Conservation (phyloP, 2,329 filamentous ascomycete genomes). For the Helminthosporium solani region DNA sequence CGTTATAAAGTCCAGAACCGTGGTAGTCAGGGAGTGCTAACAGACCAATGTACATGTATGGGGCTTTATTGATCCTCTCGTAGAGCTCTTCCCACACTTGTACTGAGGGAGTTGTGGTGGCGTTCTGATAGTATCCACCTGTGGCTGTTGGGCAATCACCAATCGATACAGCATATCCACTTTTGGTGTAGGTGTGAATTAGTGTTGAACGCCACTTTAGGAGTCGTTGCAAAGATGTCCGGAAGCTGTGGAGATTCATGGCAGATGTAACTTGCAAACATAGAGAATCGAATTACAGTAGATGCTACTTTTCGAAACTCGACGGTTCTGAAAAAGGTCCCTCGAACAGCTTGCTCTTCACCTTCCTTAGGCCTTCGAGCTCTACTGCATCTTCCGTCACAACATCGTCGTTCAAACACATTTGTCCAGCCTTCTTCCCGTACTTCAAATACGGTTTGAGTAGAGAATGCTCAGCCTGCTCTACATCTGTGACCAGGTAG, state of each 20-base stretch:
- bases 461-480: constrained; percentile 43
- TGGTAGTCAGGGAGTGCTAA: constrained; percentile 28
- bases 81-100: constrained; percentile 33
- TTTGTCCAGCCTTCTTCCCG: constrained; percentile 41
- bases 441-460: constrained; percentile 41
- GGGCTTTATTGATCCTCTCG: constrained; percentile 29
- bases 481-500: constrained; percentile 48
- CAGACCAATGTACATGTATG: constrained; percentile 33
- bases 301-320: constrained; percentile 19
- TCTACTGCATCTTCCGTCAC: constrained; percentile 39
- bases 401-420: constrained; percentile 49
- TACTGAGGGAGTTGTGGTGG: constrained; percentile 10
- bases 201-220: too few relatives aligned
- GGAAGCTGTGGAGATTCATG: too few relatives aligned
- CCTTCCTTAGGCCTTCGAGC: constrained; percentile 37
- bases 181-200: constrained; percentile 5
- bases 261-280: too few relatives aligned
- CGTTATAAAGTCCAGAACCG: constrained; percentile 30
- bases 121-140: constrained; percentile 21
- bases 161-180: constrained; percentile 12
- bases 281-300: not conserved
- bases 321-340: constrained; percentile 27
- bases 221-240: constrained; percentile 14
- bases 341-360: constrained; percentile 41
- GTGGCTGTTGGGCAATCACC: not conserved